Conservation (phyloP, 257 asterid species). For the Ehretia macrophylla region DNA sequence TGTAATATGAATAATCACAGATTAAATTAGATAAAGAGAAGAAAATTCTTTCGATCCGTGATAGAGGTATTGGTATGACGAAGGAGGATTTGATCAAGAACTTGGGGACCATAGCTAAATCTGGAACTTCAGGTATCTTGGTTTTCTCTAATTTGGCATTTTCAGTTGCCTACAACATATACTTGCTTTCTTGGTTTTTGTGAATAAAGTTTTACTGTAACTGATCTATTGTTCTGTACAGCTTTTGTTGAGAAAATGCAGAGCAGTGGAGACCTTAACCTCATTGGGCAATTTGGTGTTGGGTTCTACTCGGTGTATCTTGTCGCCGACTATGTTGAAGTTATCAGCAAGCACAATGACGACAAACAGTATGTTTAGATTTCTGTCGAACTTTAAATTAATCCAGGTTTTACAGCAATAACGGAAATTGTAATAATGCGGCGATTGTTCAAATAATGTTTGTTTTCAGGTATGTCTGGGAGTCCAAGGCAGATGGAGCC, state of each 20-base stretch:
- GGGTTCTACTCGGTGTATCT: constrained; percentile 98
- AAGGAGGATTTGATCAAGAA: constrained; percentile 93
- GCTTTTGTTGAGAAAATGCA: constrained; percentile 99
- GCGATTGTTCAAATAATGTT: constrained; percentile 1
- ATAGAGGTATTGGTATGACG: constrained; percentile 96
- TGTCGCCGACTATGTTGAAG: constrained; percentile 92
- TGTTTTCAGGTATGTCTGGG: constrained; percentile 82
- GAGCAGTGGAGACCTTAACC: constrained; percentile 90
- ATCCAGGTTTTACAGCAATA: not conserved
- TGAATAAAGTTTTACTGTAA: not conserved
- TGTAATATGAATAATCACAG: constrained; percentile 32
- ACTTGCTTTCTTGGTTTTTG: not conserved
- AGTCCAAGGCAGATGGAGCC: constrained; percentile 95
- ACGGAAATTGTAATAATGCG: no score
- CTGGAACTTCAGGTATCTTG: constrained; percentile 87
- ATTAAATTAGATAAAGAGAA: constrained; percentile 88
- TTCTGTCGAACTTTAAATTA: not conserved
- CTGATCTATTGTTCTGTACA: constrained; percentile 22
- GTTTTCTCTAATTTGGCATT: not conserved
- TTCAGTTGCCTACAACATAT: not conserved
- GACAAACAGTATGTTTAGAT: constrained; percentile 68
- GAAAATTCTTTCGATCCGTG: constrained; percentile 81
- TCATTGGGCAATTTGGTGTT: constrained; percentile 96
- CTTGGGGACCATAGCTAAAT: constrained; percentile 96
- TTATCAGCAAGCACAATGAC: constrained; percentile 85